Base-by-base conservation (phyloP, 1,139 yeast genomes). In the Yamadazyma conglobata region DNA sequence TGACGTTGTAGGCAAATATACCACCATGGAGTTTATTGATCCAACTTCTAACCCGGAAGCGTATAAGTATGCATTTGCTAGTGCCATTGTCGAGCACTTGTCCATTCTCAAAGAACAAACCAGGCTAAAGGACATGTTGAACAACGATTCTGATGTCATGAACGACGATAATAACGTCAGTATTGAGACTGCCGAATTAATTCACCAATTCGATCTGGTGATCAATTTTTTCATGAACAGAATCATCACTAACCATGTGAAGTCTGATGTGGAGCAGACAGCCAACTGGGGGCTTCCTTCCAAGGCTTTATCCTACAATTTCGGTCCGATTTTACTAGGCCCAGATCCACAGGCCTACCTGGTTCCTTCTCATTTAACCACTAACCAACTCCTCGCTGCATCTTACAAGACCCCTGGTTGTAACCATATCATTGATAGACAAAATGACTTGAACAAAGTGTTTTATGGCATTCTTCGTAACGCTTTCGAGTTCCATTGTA, bases 401-500 rank as follows among this genome's bases (percentile, higher is more conserved):
- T n/a, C n/a, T n/a, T n/a, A n/a, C n/a, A n/a, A n/a, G n/a, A n/a
- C n/a, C n/a, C n/a, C n/a, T n/a, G n/a, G n/a, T n/a, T n/a, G n/a
- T n/a, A n/a, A n/a, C n/a, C n/a, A n/a, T n/a, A n/a, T 11, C 5
- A 10, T 23, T 4, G 4, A 16, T 4, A 15, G 18, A 22, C 25
- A 11, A n/a, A n/a, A 6, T n/a, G 25, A 13, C 15, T 22, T 22
- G 17, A 22, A 22, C 18, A 31, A 40, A 16, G 40, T 41, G 24
- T 45, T 56, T 17, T 43, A 43, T 21, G 17, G 33, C 5, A 28
- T 54, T 6, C 42, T 56, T 18, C 35, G 40, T 13, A 42, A 43
- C 22, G 38, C 51, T 1, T 34, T 47, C 16, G 39, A 39, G 21
- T 26, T 20, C 19, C 30, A 35, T 11, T 22, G 22, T 10, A 33